Evolutionary conservation across 2,329 filamentous ascomycete species (phyloP).

Genomic region (Fusarium sp.): DNA sequence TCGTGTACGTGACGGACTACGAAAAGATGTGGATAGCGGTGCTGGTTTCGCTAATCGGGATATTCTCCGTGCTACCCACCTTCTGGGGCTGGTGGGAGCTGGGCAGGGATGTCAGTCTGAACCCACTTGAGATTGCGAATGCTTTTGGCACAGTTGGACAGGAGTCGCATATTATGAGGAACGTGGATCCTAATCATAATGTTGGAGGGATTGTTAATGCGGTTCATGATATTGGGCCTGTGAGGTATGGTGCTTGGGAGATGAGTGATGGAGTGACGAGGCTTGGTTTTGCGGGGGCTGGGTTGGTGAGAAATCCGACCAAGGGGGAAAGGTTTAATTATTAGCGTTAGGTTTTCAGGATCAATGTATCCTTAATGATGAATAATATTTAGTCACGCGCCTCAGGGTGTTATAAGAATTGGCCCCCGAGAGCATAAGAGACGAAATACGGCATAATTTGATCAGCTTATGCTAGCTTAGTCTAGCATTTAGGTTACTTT

Average conservation of each 20-base stretch:
- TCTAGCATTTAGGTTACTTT: no score
- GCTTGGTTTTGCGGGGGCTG: conserved; percentile 38
- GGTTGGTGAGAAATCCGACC: conserved; percentile 27
- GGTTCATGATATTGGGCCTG: conserved; percentile 25
- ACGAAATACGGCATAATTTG: no score
- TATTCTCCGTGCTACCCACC: conserved; percentile 31
- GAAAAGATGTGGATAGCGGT: conserved; percentile 39
- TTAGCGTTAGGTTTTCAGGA: background rate
- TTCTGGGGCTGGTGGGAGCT: conserved; percentile 46
- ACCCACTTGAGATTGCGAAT: conserved; percentile 40
- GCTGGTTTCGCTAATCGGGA: conserved; percentile 30
- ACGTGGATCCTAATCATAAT: conserved; percentile 37
- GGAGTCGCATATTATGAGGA: conserved; percentile 34
- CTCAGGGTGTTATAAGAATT: no score
- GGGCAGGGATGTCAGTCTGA: conserved; percentile 39
- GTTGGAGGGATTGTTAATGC: conserved; percentile 29
- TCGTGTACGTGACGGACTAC: conserved; percentile 39
- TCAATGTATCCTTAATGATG: background rate
- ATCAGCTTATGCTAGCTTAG: no score
- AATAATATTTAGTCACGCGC: background rate
- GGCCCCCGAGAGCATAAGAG: no score
- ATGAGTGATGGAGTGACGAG: conserved; percentile 30
- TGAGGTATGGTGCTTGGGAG: conserved; percentile 42
- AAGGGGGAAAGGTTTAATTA: conserved; percentile 41
- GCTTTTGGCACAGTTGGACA: conserved; percentile 35